Percentiles rank a stretch among this genome's conserved stretches.
phyloP scores from a whole-genome alignment of 1,284 basidiomycete genomes.

The Fistulina hepatica region DNA sequence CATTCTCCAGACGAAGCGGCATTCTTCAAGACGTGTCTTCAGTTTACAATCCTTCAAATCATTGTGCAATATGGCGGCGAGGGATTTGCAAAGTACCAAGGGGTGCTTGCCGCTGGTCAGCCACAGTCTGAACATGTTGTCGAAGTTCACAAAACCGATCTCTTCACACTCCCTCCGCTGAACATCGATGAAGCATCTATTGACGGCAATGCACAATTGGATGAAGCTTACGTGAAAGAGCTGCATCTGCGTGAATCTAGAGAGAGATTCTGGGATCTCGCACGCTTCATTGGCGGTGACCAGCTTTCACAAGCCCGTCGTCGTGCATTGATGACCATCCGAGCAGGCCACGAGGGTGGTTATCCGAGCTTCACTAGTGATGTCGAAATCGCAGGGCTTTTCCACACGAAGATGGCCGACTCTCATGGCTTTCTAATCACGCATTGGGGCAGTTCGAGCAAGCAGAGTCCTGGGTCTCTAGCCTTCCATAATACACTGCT shows the following conservation, averaged over 20 bases:
- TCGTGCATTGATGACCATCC: constrained; percentile 14
- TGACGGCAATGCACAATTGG: constrained; percentile 20
- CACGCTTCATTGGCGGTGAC: constrained; percentile 20
- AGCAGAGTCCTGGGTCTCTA: constrained; percentile 16
- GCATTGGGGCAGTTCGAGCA: constrained; percentile 16
- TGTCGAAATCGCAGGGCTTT: constrained; percentile 20
- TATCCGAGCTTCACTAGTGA: constrained; percentile 13
- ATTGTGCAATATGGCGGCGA: constrained; percentile 17
- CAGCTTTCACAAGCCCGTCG: constrained; percentile 22
- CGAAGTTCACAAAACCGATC: not conserved
- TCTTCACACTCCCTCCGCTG: constrained; percentile 10
- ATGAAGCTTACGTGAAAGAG: constrained; percentile 18
- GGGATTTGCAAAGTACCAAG: constrained; percentile 13
- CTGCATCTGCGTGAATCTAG: constrained; percentile 9
- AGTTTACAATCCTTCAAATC: constrained; percentile 19
- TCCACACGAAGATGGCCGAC: constrained; percentile 22
- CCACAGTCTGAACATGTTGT: constrained; percentile 1
- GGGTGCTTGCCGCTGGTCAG: constrained; percentile 4
- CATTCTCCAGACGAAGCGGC: constrained; percentile 13
- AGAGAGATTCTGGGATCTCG: constrained; percentile 1
- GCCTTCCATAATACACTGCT: constrained; percentile 18
- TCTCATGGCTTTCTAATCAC: constrained; percentile 16
- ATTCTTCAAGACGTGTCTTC: constrained; percentile 9
- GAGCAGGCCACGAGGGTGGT: constrained; percentile 21
- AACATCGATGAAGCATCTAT: constrained; percentile 22